Conservation (phyloP, 2,329 filamentous ascomycete species). For the Plenodomus tracheiphilus region DNA sequence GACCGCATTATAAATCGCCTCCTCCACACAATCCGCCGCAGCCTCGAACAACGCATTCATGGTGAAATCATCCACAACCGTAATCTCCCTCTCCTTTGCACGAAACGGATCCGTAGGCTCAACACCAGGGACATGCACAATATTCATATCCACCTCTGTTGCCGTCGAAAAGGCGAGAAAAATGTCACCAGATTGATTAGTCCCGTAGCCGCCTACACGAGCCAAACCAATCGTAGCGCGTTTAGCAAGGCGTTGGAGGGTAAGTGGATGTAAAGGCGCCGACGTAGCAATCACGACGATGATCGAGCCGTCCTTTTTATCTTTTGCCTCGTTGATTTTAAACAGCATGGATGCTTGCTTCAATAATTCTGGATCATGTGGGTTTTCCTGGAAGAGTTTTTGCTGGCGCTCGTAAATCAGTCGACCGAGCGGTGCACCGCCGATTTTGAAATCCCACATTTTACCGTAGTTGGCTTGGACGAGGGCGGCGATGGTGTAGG, state of each 20-base stretch:
- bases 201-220: constrained; percentile 63
- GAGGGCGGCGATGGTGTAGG: constrained; percentile 64
- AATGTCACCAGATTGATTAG: constrained; percentile 67
- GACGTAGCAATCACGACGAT: constrained; percentile 66
- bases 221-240: constrained; percentile 65
- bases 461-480: constrained; percentile 69
- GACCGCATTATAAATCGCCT: constrained; percentile 67
- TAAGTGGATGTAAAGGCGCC: constrained; percentile 61
- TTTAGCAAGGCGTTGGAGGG: constrained; percentile 62
- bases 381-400: constrained; percentile 40
- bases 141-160: constrained; percentile 55
- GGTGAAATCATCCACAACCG: constrained; percentile 60
- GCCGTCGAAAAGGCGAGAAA: constrained; percentile 69
- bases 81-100: constrained; percentile 50
- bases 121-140: constrained; percentile 23
- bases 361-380: constrained; percentile 28
- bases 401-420: constrained; percentile 55
- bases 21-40: constrained; percentile 64
- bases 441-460: constrained; percentile 59
- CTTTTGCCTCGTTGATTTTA: constrained; percentile 43
- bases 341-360: constrained; percentile 33
- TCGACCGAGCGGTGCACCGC: constrained; percentile 64
- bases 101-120: constrained; percentile 37
- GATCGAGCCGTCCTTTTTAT: constrained; percentile 65
- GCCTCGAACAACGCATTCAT: constrained; percentile 67